Evolutionary conservation across 306 rosid genomes (phyloP).

Genomic region (Vigna hirtella): DNA sequence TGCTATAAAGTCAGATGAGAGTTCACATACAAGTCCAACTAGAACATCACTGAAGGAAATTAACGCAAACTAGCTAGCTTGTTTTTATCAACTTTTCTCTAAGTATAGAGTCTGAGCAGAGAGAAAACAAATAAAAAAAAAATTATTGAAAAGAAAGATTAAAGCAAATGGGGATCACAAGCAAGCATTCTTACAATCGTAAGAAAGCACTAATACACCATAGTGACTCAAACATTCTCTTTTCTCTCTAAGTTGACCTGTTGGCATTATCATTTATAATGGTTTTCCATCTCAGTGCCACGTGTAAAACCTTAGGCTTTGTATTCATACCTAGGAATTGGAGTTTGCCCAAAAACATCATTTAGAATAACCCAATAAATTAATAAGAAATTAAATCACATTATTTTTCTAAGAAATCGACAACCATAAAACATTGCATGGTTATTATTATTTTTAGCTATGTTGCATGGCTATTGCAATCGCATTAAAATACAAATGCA

Average conservation of each 20-base stretch:
- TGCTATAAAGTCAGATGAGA: slow-evolving; percentile 4
- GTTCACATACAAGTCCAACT: slow-evolving; percentile 22
- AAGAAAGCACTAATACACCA: slow-evolving; percentile 65
- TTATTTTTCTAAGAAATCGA: neutral
- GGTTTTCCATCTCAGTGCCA: slow-evolving; percentile 47
- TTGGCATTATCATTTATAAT: slow-evolving; percentile 46
- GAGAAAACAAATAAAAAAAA: neutral
- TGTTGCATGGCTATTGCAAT: neutral
- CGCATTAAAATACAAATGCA: neutral
- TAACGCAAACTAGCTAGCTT: no score
- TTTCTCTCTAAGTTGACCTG: slow-evolving; percentile 53
- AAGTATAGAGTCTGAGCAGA: neutral
- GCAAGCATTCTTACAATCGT: slow-evolving; percentile 78
- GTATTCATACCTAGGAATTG: slow-evolving; percentile 33
- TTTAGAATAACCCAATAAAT: neutral
- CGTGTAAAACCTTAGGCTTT: neutral
- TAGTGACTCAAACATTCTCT: slow-evolving; percentile 42
- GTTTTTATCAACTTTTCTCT: neutral
- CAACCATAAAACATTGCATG: neutral
- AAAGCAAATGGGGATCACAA: slow-evolving; percentile 66
- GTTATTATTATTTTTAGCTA: no score
- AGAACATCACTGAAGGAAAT: neutral
- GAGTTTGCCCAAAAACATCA: slow-evolving; percentile 13
- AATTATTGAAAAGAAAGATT: slow-evolving; percentile 1
- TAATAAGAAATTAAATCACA: no score